phyloP scores from a whole-genome alignment of 805 yeast species.

The Candida coleopterorum region DNA sequence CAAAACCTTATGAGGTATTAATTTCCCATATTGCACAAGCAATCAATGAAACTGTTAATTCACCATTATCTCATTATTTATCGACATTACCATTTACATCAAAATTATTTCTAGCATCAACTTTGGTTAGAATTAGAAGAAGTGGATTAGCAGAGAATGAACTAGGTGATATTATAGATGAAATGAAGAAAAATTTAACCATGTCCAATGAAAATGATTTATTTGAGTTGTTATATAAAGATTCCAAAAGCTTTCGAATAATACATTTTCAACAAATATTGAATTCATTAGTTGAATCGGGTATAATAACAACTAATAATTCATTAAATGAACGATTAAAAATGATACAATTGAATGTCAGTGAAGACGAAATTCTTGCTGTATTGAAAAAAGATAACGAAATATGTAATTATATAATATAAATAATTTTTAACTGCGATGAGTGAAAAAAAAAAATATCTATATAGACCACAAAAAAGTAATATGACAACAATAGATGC shows the following conservation, averaged over 20 bases:
- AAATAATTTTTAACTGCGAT: background rate
- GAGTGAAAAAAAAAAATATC: slow-evolving; percentile 1
- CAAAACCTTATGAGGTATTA: slow-evolving; percentile 50
- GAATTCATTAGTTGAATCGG: slow-evolving; percentile 72
- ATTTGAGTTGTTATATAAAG: slow-evolving; percentile 21
- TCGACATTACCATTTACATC: slow-evolving; percentile 58
- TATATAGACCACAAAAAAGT: background rate
- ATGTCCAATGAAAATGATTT: slow-evolving; percentile 25
- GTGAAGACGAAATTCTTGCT: slow-evolving; percentile 63
- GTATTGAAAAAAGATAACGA: slow-evolving; percentile 54
- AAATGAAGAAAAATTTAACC: slow-evolving; percentile 50
- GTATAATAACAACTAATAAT: slow-evolving; percentile 66
- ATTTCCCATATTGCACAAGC: slow-evolving; percentile 77
- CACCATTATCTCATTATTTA: slow-evolving; percentile 64
- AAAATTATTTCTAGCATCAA: slow-evolving; percentile 67
- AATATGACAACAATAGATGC: slow-evolving; percentile 32
- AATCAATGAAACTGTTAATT: slow-evolving; percentile 68
- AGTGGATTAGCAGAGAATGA: slow-evolving; percentile 67
- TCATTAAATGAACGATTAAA: slow-evolving; percentile 64
- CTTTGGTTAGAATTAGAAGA: slow-evolving; percentile 59
- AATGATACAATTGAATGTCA: slow-evolving; percentile 58
- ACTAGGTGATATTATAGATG: slow-evolving; percentile 76
- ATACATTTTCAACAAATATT: slow-evolving; percentile 57
- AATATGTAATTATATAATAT: slow-evolving; percentile 9
- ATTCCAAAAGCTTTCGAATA: slow-evolving; percentile 42